Base-by-base conservation (phyloP, 2,329 filamentous ascomycete genomes). In the Hymenoscyphus linearis region DNA sequence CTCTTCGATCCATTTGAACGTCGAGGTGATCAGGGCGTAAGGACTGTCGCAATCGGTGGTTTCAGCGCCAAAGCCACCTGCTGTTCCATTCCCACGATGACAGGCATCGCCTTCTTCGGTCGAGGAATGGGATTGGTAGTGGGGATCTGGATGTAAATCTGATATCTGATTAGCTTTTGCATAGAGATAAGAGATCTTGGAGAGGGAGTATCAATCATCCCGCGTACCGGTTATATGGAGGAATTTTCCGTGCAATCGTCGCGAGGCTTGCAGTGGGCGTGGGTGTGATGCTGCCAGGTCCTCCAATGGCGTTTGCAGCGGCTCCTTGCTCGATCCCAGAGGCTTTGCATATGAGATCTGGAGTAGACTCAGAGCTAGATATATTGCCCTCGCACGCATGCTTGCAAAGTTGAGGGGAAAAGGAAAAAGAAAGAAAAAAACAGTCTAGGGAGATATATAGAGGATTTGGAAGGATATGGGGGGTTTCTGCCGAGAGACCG, bases 131-230 rank as follows among this genome's bases (percentile, higher is more conserved):
- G 83, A 76, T 75, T 91, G 87, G 80, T 97, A 99, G 76, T 90
- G 90, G 52, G 85, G 84, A 74, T 99, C 95, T 54, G 92, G 91
- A 71, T 99, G 95, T 69, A 98, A 83, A 77, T 99, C 95, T 96
- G 68, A 58, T 27, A 55, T 22, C 40, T 59, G 26, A 55, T 71
- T 57, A 71, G 67, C 59, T 70, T 70, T 64, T 40, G 64, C 62
- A 59, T 52, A 60, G 44, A 31, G 63, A 67, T 55, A 65, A 73
- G 63, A 50, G 25, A 57, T 35, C 36, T 12, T n/a, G 52, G 25
- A 7, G 31, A 31, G 31, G 27, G 25, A 34, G 52, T 13, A 25
- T 53, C 26, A 31, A 53, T 16, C 35, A 55, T 55, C 59, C 64
- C 57, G 50, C 81, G 64, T 78, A 93, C 91, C 92, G 76, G 91